Evolutionary conservation across 1,284 basidiomycete species (phyloP).

Genomic region (Cutaneotrichosporon cutaneum): DNA sequence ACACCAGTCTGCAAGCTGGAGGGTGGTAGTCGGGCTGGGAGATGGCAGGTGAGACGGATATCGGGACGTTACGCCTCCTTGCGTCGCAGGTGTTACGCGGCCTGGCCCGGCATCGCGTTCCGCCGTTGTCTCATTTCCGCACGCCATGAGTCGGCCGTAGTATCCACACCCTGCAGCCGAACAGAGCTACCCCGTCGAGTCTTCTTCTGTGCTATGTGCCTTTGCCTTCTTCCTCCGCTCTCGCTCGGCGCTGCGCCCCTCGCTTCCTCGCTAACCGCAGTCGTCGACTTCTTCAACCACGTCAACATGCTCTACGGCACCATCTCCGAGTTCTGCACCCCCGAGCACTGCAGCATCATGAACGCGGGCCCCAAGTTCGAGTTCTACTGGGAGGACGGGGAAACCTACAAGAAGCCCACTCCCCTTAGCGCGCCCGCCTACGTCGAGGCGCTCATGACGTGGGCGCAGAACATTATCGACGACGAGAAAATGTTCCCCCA

Average conservation of each 20-base stretch:
- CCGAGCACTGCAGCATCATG: constrained; percentile 97
- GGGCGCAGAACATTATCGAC: constrained; percentile 91
- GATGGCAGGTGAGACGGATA: neutral
- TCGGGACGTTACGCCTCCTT: neutral
- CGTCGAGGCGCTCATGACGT: constrained; percentile 98
- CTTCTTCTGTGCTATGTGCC: neutral
- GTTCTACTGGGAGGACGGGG: constrained; percentile 97
- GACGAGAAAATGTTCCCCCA: constrained; percentile 93
- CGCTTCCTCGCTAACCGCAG: constrained; percentile 55
- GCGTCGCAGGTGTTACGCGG: neutral
- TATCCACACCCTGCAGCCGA: too few species aligned
- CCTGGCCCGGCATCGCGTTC: neutral
- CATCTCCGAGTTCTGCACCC: constrained; percentile 93
- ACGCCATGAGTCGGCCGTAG: too few species aligned
- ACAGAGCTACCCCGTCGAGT: too few species aligned
- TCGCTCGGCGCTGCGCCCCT: neutral
- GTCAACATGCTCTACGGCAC: constrained; percentile 95
- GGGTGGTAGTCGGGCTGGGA: neutral
- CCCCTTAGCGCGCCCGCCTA: constrained; percentile 94
- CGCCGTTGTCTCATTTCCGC: neutral
- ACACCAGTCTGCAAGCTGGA: neutral
- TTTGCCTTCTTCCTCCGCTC: too few species aligned
- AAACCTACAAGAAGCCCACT: constrained; percentile 86
- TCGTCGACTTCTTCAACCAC: constrained; percentile 94
- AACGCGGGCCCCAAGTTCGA: constrained; percentile 98